A percentile compares a stretch with the other conserved stretches of the same genome.
These are phyloP conservation scores for Phytophthora podocarpi DNA, from an alignment of 352 stramenopile genomes.

Conservation along the genomic window DNA sequence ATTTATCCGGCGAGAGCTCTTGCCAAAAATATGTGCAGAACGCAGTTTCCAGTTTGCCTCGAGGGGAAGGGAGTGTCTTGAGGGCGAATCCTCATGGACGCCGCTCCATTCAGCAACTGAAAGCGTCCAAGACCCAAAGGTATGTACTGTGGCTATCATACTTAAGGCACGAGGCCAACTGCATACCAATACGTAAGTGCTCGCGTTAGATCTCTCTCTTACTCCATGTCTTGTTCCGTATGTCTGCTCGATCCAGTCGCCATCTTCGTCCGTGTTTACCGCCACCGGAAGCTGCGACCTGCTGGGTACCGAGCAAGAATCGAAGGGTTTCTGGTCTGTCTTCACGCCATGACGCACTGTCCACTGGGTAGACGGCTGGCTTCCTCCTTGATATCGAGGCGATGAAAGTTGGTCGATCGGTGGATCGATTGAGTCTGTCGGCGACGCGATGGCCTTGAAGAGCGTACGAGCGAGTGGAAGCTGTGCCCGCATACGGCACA, in stretches of 20 bases:
- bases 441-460: background rate
- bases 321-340: background rate
- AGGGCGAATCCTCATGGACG: background rate
- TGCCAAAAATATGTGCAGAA: conserved; percentile 50
- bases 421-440: conserved; percentile 7
- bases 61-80: too few relatives aligned
- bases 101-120: background rate
- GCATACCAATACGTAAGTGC: too few relatives aligned
- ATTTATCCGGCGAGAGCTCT: conserved; percentile 25
- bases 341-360: background rate
- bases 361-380: background rate
- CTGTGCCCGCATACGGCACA: background rate
- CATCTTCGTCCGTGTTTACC: background rate
- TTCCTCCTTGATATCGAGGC: too few relatives aligned
- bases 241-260: background rate
- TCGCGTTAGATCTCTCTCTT: conserved; percentile 10
- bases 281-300: conserved; percentile 5
- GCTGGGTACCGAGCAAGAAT: background rate
- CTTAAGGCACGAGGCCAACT: too few relatives aligned
- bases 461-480: conserved; percentile 4
- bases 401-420: background rate
- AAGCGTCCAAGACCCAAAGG: background rate
- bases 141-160: too few relatives aligned
- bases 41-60: conserved; percentile 43
- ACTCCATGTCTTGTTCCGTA: conserved; percentile 4